Evolutionary conservation across 768 basidiomycete genomes (phyloP), one percentile per base, ranked within the genome.

Genomic region (Lactarius sp.): DNA sequence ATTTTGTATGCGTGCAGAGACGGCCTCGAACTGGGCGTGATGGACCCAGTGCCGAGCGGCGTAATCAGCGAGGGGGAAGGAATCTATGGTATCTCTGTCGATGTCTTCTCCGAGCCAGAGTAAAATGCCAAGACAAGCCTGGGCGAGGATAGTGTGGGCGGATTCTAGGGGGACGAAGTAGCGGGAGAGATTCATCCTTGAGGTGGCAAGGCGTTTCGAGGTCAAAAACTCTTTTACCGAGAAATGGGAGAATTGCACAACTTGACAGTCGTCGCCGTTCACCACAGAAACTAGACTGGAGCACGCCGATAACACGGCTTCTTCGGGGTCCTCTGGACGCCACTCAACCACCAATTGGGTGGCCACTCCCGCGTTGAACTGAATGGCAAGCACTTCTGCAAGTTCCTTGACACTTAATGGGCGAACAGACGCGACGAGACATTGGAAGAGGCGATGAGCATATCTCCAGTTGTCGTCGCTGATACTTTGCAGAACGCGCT

Each of bases 171-270:
- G 16, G 36, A 49, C 42, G 13, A 22, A 22, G 20, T 58, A 58
- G n/a, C 34, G 46, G 20, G 34, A 27, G 20, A 58, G 46, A 5
- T 49, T 49, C 13, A 0, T 36, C 34, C 2, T 14, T 6, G 46
- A 58, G n/a, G 47, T 16, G 2, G 46, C 46, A 36, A 57, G 56
- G 34, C 56, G 56, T 37, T 36, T 12, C 6, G 56, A 57, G n/a
- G 31, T 47, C 34, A 57, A 57, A 12, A 47, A 57, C 18, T 57
- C 56, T 20, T 57, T 57, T 5, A 57, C 56, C 13, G 47, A 58
- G 31, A 49, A 49, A 5, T 58, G 56, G n/a, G 56, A 49, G 36
- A 58, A 49, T 3, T 49, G 56, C 1, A 58, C 56, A 58, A 58
- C 46, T 12, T 27, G 46, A 13, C 36, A 37, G 36, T n/a, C 46